Base-by-base conservation (phyloP, 495 filamentous ascomycete species). In the Pyronema omphalodes region DNA sequence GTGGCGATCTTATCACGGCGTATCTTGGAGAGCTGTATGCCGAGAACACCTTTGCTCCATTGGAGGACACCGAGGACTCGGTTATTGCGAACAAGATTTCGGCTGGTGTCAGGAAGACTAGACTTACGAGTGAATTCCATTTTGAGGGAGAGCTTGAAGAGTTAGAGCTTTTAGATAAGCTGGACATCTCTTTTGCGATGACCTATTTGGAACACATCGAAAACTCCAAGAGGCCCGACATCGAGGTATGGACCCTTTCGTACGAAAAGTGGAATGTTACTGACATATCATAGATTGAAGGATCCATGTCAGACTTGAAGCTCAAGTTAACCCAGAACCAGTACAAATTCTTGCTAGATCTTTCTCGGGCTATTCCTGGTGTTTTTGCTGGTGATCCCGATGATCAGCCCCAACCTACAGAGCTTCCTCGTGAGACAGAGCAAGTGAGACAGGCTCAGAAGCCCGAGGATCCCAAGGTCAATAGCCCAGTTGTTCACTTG, bases 11-110 rank as follows among this genome's bases (percentile, higher is more conserved):
- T 11, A 69, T 96, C 40, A 96, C 87, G 3, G 91, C 89, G 6
- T 89, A 94, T 61, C 73, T 98, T 12, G 91, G 91, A 67, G 91
- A 98, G 67, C 93, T 98, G 18, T 98, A 96, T 68, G 87, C 83
- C 4, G 87, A 87, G 69, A 96, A 98, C 62, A 81, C 78, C 44
- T 96, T 98, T 60, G 77, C 81, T 8, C 82, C 84, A 0, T 70
- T 94, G 44, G 81, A 86, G 55, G 84, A 89, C 52, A 74, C 76
- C 1, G 74, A 82, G 51, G 63, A 72, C 35, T 76, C 83, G 4
- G 71, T 79, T 17, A 80, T 84, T 61, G 86, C 83, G 19, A 98
- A 94, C 74, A 82, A 93, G 64, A 77, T 98, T 33, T 82, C 83
- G 7, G 82, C 89, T 44, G 91, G 91, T 33, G 91, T 98, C 56